Evolutionary conservation across 2,329 filamentous ascomycete species (phyloP).

Genomic region (Dothiorella sarmentorum): DNA sequence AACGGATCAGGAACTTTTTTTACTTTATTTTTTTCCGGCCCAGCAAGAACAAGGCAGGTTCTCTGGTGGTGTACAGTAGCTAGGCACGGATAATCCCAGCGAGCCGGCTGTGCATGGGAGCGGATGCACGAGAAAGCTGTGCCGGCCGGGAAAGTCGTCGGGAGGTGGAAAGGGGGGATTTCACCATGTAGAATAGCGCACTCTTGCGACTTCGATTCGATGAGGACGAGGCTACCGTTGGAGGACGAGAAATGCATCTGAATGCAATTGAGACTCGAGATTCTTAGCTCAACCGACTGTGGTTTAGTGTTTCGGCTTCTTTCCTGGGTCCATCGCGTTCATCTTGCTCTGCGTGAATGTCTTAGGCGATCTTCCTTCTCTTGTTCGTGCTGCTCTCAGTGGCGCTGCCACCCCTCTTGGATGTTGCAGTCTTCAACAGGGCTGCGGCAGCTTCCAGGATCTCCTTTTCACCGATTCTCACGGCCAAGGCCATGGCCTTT

Average conservation of each 20-base stretch:
- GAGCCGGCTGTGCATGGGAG: background rate
- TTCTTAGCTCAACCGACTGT: background rate
- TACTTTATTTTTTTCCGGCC: background rate
- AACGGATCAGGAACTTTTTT: background rate
- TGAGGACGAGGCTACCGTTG: background rate
- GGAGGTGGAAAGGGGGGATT: background rate
- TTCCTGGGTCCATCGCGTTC: background rate
- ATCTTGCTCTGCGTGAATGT: background rate
- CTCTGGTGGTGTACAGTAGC: slow-evolving; percentile 12
- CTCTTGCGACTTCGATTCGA: background rate
- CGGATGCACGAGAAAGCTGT: background rate
- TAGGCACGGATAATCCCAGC: background rate
- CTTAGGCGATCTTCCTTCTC: slow-evolving; percentile 16
- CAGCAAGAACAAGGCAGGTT: slow-evolving; percentile 5
- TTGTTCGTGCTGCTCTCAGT: slow-evolving; percentile 11
- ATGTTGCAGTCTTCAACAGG: slow-evolving; percentile 30
- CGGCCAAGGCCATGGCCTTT: slow-evolving; percentile 59
- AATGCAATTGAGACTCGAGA: slow-evolving; percentile 1
- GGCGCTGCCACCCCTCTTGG: slow-evolving; percentile 10
- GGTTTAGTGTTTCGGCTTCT: background rate
- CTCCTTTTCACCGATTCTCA: slow-evolving; percentile 70
- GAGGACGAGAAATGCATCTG: background rate
- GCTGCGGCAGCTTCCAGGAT: slow-evolving; percentile 56
- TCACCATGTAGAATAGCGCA: slow-evolving; percentile 11
- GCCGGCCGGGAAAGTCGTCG: background rate